Evolutionary conservation across 257 asterid genomes (phyloP).

Genomic region (Plantago elongata): DNA sequence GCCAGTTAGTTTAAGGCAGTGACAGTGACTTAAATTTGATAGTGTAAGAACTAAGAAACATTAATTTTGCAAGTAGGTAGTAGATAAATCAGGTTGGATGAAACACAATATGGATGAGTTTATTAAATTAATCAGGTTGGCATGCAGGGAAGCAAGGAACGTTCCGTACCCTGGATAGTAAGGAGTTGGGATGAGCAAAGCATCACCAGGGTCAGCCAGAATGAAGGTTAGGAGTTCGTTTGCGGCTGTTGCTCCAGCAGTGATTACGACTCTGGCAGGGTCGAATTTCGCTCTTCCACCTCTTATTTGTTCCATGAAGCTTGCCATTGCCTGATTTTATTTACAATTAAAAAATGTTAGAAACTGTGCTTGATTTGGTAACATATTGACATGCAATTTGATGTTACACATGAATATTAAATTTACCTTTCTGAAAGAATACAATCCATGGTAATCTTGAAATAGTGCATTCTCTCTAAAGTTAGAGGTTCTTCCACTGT

Average conservation of each 20-base stretch:
- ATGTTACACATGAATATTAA: background rate
- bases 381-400: background rate
- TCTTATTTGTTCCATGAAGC: conserved; percentile 82
- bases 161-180: conserved; percentile 87
- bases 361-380: conserved; percentile 5
- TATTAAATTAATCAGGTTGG: background rate
- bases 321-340: conserved; percentile 69
- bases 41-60: background rate
- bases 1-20: conserved; percentile 8
- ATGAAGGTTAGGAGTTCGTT: conserved; percentile 81
- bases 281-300: conserved; percentile 72
- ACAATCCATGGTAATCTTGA: conserved; percentile 94
- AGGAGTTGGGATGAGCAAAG: conserved; percentile 84
- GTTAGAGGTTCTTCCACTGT: conserved; percentile 30
- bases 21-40: too few species aligned
- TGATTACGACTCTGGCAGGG: conserved; percentile 74
- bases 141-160: background rate
- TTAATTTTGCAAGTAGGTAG: background rate
- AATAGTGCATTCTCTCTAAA: conserved; percentile 84
- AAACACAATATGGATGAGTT: background rate
- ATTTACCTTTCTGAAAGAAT: conserved; percentile 62
- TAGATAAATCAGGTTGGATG: background rate
- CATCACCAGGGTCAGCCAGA: conserved; percentile 79
- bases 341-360: background rate
- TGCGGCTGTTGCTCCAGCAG: conserved; percentile 95